These are phyloP conservation scores for Rhynchospora breviuscula DNA, from an alignment of 176 grass and related monocot species.

Conservation along the genomic window DNA sequence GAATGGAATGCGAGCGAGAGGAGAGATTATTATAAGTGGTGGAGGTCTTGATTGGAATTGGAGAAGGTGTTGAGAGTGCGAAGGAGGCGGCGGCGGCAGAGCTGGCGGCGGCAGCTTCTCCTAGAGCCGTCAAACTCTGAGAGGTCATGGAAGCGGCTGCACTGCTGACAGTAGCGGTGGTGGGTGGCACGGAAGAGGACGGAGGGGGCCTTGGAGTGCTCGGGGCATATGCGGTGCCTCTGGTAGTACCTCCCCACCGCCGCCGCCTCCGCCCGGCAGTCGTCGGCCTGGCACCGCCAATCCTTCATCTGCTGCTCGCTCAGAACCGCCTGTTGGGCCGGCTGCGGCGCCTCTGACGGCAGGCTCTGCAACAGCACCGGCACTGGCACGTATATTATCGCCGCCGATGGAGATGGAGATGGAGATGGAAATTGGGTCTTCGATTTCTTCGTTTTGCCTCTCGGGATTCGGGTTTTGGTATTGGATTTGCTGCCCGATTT, in stretches of 20 bases:
- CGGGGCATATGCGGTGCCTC: slow-evolving; percentile 12
- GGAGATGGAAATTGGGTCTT: not conserved
- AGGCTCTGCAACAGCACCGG: slow-evolving; percentile 3
- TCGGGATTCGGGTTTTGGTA: not conserved
- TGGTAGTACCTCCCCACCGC: slow-evolving; percentile 6
- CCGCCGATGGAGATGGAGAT: too few relatives aligned
- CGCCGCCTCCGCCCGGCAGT: not conserved
- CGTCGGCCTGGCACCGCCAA: slow-evolving; percentile 20
- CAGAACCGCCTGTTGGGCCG: not conserved
- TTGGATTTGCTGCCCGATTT: not conserved
- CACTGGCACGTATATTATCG: slow-evolving; percentile 5
- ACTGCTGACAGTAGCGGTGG: slow-evolving; percentile 22
- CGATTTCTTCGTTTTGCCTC: slow-evolving; percentile 15
- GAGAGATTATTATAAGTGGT: too few relatives aligned
- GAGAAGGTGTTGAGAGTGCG: slow-evolving; percentile 21
- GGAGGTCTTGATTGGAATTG: not conserved
- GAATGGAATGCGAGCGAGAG: too few relatives aligned
- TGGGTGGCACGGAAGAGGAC: slow-evolving; percentile 11
- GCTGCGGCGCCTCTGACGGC: not conserved
- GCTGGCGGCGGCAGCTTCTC: slow-evolving; percentile 16
- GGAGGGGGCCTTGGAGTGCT: slow-evolving; percentile 19
- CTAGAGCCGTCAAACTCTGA: slow-evolving; percentile 19
- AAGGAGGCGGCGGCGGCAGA: slow-evolving; percentile 15
- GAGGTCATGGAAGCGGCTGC: slow-evolving; percentile 25
- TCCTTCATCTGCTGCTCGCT: slow-evolving; percentile 22